phyloP scores from a whole-genome alignment of 208 protist genomes.

The Leishmania braziliensis region DNA sequence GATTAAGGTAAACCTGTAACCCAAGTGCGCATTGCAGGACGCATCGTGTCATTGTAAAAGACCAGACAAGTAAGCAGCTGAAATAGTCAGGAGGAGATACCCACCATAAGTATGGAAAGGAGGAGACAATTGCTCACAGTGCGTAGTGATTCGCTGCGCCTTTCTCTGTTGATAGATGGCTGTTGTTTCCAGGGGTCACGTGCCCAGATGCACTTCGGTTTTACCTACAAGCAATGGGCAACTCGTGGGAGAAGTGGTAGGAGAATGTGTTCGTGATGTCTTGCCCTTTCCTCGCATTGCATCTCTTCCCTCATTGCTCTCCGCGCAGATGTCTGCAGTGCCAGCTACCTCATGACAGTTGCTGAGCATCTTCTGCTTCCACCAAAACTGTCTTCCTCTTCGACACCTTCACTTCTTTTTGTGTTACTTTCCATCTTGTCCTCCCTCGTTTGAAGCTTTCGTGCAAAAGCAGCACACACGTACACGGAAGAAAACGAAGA shows the following conservation, averaged over 20 bases:
- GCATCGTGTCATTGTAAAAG: constrained; percentile 3
- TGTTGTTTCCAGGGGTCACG: background rate
- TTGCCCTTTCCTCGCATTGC: background rate
- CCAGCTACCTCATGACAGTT: background rate
- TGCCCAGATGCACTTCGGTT: background rate
- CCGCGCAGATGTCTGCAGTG: background rate
- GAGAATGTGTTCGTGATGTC: background rate
- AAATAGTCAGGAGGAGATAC: background rate
- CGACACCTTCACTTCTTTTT: background rate
- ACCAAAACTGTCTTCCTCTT: background rate
- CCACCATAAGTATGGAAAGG: background rate
- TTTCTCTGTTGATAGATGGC: constrained; percentile 2
- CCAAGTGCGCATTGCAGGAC: background rate
- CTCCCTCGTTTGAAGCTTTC: background rate
- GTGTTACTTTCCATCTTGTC: background rate
- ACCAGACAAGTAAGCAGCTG: background rate
- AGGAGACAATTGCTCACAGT: background rate
- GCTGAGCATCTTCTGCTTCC: background rate
- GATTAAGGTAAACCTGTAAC: constrained; percentile 9
- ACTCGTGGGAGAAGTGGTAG: background rate
- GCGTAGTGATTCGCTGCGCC: background rate
- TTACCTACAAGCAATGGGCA: background rate
- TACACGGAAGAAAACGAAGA: background rate
- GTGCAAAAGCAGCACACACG: constrained; percentile 4
- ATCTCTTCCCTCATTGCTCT: background rate